These are phyloP conservation scores for Collybia nuda DNA, from an alignment of 768 basidiomycete genomes.

Conservation along the genomic window DNA sequence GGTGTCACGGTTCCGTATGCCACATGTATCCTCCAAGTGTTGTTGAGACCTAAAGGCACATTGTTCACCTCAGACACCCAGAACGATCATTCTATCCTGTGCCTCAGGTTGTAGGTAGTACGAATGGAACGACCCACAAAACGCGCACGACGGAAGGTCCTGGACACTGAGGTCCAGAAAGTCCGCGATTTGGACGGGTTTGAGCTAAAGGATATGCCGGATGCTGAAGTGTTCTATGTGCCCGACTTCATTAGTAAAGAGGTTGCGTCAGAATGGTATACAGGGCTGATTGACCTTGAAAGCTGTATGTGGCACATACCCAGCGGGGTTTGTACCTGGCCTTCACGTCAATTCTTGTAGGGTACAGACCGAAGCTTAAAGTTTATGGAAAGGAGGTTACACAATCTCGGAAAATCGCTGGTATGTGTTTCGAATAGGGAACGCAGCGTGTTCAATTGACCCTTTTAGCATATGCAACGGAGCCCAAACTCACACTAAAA, in stretches of 20 bases:
- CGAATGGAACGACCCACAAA: constrained; percentile 1
- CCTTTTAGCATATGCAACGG: constrained; percentile 24
- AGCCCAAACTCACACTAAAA: constrained; percentile 22
- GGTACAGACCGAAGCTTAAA: constrained; percentile 29
- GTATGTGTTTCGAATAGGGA: constrained; percentile 9
- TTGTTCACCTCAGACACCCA: too few species aligned
- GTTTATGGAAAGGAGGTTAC: constrained; percentile 23
- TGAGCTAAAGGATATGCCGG: constrained; percentile 20
- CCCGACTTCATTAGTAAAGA: constrained; percentile 19
- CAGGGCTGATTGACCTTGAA: constrained; percentile 12
- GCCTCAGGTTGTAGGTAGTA: not conserved
- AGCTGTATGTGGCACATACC: constrained; percentile 7
- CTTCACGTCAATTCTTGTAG: constrained; percentile 8
- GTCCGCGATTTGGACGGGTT: constrained; percentile 14
- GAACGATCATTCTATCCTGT: too few species aligned
- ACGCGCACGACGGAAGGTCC: constrained; percentile 10
- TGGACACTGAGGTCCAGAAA: constrained; percentile 11
- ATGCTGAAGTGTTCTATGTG: constrained; percentile 28
- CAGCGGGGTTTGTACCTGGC: not conserved
- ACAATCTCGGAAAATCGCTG: constrained; percentile 31
- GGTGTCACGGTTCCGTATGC: too few species aligned
- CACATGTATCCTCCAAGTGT: too few species aligned
- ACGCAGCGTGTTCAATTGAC: not conserved
- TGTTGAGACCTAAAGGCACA: too few species aligned
- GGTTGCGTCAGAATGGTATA: constrained; percentile 22